Percentiles rank a stretch among this genome's conserved stretches.
phyloP scores from a whole-genome alignment of 2,329 filamentous ascomycete genomes.

The Cladophialophora psammophila region DNA sequence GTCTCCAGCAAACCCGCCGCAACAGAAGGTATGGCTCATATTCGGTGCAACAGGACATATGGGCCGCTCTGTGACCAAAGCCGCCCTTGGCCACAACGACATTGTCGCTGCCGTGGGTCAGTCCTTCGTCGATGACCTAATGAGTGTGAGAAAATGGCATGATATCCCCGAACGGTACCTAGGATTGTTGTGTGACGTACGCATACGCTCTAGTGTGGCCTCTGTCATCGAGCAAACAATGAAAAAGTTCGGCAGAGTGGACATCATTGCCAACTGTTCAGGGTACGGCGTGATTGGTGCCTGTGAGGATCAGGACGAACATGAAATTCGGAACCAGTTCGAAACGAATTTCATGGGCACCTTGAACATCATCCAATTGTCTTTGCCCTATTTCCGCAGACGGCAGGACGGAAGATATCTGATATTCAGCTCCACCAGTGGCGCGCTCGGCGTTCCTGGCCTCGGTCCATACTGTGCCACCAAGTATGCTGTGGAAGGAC shows the following conservation, averaged over 20 bases:
- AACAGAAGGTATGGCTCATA: conserved; percentile 87
- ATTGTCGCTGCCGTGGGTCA: conserved; percentile 86
- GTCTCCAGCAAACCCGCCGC: conserved; percentile 70
- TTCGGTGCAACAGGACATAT: conserved; percentile 98
- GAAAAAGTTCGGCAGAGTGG: conserved; percentile 78
- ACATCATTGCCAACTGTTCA: conserved; percentile 91
- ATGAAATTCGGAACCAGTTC: conserved; percentile 94
- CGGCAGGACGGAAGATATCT: conserved; percentile 81
- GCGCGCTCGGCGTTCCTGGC: conserved; percentile 90
- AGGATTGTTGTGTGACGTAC: conserved; percentile 87
- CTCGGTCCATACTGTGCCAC: conserved; percentile 94
- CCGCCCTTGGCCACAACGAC: conserved; percentile 80
- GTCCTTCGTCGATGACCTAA: conserved; percentile 75
- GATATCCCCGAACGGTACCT: conserved; percentile 64
- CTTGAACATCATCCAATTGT: conserved; percentile 88
- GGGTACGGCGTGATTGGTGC: conserved; percentile 95
- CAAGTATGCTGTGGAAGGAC: conserved; percentile 94
- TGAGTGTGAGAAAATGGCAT: conserved; percentile 75
- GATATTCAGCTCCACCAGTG: conserved; percentile 92
- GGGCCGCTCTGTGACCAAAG: conserved; percentile 86
- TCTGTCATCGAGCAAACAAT: conserved; percentile 74
- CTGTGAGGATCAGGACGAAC: conserved; percentile 95
- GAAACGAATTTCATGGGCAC: conserved; percentile 98
- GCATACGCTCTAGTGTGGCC: conserved; percentile 78
- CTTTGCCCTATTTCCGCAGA: conserved; percentile 83